Evolutionary conservation across 2,329 filamentous ascomycete genomes (phyloP).

Genomic region (Podosphaera fusca): DNA sequence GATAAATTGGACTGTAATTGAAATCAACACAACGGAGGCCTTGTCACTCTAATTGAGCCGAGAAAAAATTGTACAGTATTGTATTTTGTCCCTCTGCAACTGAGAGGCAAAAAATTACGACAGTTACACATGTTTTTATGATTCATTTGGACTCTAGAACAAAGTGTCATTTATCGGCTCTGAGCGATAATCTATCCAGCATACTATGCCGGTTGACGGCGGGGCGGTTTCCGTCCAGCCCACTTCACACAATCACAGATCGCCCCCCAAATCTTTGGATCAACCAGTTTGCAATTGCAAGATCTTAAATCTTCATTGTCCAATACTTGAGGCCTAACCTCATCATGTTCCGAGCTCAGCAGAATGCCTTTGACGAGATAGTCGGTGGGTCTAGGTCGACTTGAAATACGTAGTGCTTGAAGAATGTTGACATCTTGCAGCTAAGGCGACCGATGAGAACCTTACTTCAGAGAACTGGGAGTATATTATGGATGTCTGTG

Average conservation of each 20-base stretch:
- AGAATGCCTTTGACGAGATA: conserved; percentile 47
- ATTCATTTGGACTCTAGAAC: neutral
- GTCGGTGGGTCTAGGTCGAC: conserved; percentile 32
- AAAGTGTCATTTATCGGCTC: neutral
- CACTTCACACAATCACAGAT: neutral
- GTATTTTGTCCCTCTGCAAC: too few relatives aligned
- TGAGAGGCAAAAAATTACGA: too few relatives aligned
- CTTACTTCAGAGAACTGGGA: conserved; percentile 54
- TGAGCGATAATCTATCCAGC: neutral
- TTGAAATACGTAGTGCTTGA: neutral
- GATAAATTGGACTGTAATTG: too few relatives aligned
- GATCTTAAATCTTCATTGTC: neutral
- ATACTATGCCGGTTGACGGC: neutral
- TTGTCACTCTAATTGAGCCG: too few relatives aligned
- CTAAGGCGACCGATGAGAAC: conserved; percentile 90
- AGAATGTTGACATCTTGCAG: conserved; percentile 19
- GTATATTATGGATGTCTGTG: conserved; percentile 24
- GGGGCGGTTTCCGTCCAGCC: neutral
- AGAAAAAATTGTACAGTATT: too few relatives aligned
- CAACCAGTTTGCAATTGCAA: neutral
- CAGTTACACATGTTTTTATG: too few relatives aligned
- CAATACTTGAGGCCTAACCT: neutral
- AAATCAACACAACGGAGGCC: too few relatives aligned
- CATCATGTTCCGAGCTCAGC: conserved; percentile 34
- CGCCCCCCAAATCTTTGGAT: neutral